Evolutionary conservation across 1,284 basidiomycete genomes (phyloP).

Genomic region (Pyrrhoderma lamaoense): DNA sequence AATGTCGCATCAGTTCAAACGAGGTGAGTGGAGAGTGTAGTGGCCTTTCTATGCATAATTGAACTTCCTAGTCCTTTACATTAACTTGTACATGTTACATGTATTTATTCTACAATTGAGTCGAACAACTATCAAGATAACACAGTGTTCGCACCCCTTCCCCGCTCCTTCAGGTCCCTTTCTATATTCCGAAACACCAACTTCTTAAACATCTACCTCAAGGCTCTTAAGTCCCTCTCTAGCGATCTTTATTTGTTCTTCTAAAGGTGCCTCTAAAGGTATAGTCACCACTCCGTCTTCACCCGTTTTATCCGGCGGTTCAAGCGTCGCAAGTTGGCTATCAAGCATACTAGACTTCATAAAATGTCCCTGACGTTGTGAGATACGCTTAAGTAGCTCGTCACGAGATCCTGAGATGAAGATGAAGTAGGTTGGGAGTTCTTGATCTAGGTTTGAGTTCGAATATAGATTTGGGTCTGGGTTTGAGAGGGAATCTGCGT

Average conservation of each 20-base stretch:
- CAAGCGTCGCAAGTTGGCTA: slow-evolving; percentile 75
- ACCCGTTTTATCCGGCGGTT: slow-evolving; percentile 51
- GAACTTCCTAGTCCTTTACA: too few species aligned
- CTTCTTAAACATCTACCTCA: not conserved
- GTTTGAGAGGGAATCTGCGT: too few species aligned
- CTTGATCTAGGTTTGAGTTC: slow-evolving; percentile 18
- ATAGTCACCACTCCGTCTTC: slow-evolving; percentile 67
- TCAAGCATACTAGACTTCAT: slow-evolving; percentile 88
- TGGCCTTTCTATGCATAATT: too few species aligned
- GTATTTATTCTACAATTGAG: too few species aligned
- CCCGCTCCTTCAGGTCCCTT: too few species aligned
- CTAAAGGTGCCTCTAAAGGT: slow-evolving; percentile 46
- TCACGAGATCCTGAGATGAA: slow-evolving; percentile 70
- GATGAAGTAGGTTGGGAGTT: slow-evolving; percentile 69
- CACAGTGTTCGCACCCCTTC: too few species aligned
- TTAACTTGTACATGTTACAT: too few species aligned
- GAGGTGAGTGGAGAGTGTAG: too few species aligned
- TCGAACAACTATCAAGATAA: too few species aligned
- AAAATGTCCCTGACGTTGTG: slow-evolving; percentile 70
- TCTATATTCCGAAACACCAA: too few species aligned
- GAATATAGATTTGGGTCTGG: slow-evolving; percentile 18
- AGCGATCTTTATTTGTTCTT: slow-evolving; percentile 46
- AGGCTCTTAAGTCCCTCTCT: slow-evolving; percentile 20
- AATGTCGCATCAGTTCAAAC: too few species aligned
- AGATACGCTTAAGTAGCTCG: slow-evolving; percentile 65